Evolutionary conservation across 345 rosid genomes (phyloP), one percentile per base, ranked within the genome.

Genomic region (Citrus trifoliata): DNA sequence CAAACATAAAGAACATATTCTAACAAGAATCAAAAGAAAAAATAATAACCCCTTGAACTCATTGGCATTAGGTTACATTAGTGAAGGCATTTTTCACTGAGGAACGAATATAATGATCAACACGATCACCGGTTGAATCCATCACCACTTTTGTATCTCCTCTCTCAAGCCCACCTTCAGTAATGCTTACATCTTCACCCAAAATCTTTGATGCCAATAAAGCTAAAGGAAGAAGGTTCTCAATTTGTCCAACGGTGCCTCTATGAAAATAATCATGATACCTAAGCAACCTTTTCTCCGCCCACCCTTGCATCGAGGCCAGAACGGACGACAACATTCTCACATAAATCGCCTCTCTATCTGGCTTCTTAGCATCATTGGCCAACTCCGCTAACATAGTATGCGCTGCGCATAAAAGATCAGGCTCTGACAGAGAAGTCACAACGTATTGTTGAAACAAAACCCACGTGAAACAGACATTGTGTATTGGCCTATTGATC

Each of bases 401-500:
- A 14, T 90, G 92, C 0, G 98, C 82, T 4, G 98, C 98, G 0
- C 82, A 83, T 2, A 95, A 92, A 77, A 95, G 92, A 75, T 89
- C 97, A 0, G 95, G 94, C 77, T 95, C 98, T 60, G 85, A 70
- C 53, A 92, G 94, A 5, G 85, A 77, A 8, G 97, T 94, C 25
- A 58, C 74, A 0, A 92, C 91, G 25, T 94, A 92, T n/a, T 90
- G 98, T 27, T 90, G 89, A 85, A 95, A 94, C 67, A 94, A 85
- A 74, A 94, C 93, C 99, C 99, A 94, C 2, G 97, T 86, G 82
- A 94, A 89, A 80, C 97, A 94, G 8, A 89, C 58, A 64, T 91
- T 94, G 81, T 95, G 99, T 10, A 92, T 82, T 0, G 90, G 83
- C 77, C 90, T 71, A 56, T 84, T 89, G 83, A 95, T 92, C 69